Base-by-base conservation (phyloP, 192 early-diverging fungal species). In the Backusella macrospora region DNA sequence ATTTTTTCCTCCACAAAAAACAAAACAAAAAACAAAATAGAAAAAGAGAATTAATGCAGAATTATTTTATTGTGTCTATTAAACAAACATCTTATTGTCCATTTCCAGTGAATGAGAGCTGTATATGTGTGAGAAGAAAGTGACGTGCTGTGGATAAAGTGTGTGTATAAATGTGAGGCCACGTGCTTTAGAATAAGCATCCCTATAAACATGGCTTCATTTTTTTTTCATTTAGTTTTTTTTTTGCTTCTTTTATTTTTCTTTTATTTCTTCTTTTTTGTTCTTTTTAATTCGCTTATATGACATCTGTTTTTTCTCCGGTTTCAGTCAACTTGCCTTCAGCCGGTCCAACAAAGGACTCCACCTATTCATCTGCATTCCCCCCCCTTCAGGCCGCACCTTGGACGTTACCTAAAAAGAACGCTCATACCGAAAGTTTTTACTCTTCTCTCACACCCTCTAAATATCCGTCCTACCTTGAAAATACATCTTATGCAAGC, bases 391-490 rank as follows among this genome's bases (percentile, higher is more conserved):
- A 71, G 23, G 44, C 69, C 10, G 29, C 65, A 38, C 75, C 68
- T 34, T 64, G 70, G 42, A 43, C 23, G 2, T 64, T 62, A 14
- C 45, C 7, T n/a, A 71, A 48, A 14, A 69, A 37, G 59, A 70
- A 59, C 52, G 21, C 52, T 9, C 52, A 59, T 26, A 59, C 52
- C 52, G 21, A 59, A 59, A 59, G 12, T 23, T 10, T 59, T 59
- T 59, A 59, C 21, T 21, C 44, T 8, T 34, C 76, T 9, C 14
- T 77, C 15, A 45, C 65, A 23, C 66, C 71, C 1, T 71, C 76
- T 10, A 79, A 59, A 71, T 75, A 70, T 68, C 78, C 78, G 29
- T 43, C 48, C 6, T 80, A 80, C 37, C 66, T 80, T 9, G 63
- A 80, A 43, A 42, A 71, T 45, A 74, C 74, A 1, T 46, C 44